Evolutionary conservation across 2,329 filamentous ascomycete genomes (phyloP), one percentile per base, ranked within the genome.

Genomic region (Sphaerostilbella broomeana): DNA sequence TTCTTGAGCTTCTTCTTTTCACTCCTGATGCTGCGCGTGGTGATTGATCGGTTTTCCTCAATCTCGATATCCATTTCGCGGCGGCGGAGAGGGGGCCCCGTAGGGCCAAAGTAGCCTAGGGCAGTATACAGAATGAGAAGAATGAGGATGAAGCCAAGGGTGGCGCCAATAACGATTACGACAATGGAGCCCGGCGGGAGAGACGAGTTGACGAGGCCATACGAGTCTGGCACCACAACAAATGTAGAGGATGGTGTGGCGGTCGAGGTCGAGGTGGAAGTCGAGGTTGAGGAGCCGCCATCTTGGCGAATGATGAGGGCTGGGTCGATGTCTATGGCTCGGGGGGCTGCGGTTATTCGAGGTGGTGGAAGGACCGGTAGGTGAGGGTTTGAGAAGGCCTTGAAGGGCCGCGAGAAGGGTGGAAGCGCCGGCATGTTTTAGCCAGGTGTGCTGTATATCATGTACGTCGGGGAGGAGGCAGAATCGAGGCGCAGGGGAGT

Each of bases 111-210:
- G n/a, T n/a, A n/a, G 43, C 69, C 67, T 20, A 74, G 56, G n/a
- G 62, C 62, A 3, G 66, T 62, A 53, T 73, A 75, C 41, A 77
- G 47, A 10, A 77, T 51, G 55, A 70, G 69, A 20, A 77, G 57
- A 10, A 77, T 45, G 22, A 79, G 59, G 21, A 77, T 54, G 54
- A 78, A 72, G 37, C 67, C 75, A 19, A 59, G 64, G 33, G 70
- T 61, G 28, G 64, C 60, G 46, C 67, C 68, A 35, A 71, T 57
- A 4, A 68, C 64, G 42, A 70, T 67, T 47, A 59, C 68, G 8
- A 57, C 67, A 11, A 71, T 54, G 35, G 60, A 57, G 43, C 62
- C 67, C 0, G 68, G 72, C 13, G 51, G 53, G 51, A 57, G 68
- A 48, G 52, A 73, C 55, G 46, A 64, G 35, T 59, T 33, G 16